These are phyloP conservation scores for Saksenaea vasiformis DNA, from an alignment of 371 early-diverging fungal genomes.

Conservation along the genomic window DNA sequence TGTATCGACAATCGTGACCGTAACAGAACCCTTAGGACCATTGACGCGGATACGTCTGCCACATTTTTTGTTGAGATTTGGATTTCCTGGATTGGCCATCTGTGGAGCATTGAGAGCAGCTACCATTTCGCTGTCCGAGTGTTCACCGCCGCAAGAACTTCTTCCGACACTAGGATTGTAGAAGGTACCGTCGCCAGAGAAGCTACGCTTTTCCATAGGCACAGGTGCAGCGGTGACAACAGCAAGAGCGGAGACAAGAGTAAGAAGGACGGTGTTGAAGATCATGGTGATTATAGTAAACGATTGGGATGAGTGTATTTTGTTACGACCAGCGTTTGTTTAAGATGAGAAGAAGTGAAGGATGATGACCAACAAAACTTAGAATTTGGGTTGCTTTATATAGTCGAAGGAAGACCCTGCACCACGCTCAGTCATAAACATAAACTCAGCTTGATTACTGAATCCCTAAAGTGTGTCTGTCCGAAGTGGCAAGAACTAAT, in stretches of 20 bases:
- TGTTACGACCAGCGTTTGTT: background rate
- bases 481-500: background rate
- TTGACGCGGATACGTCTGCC: conserved; percentile 47
- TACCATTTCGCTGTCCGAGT: conserved; percentile 21
- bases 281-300: background rate
- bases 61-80: conserved; percentile 56
- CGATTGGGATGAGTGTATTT: background rate
- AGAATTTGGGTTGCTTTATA: background rate
- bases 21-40: conserved; percentile 51
- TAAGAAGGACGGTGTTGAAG: background rate
- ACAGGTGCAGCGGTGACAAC: background rate
- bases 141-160: conserved; percentile 6
- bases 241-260: background rate
- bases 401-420: background rate
- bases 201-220: background rate
- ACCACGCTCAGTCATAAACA: background rate
- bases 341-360: background rate
- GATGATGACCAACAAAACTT: background rate
- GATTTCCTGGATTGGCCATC: conserved; percentile 24
- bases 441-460: background rate
- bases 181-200: conserved; percentile 8
- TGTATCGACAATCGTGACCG: conserved; percentile 57
- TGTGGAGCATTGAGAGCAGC: conserved; percentile 29
- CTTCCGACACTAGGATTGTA: background rate
- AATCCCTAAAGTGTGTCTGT: background rate